Evolutionary conservation across 805 yeast species (phyloP).

Genomic region (Candida morakotiae): DNA sequence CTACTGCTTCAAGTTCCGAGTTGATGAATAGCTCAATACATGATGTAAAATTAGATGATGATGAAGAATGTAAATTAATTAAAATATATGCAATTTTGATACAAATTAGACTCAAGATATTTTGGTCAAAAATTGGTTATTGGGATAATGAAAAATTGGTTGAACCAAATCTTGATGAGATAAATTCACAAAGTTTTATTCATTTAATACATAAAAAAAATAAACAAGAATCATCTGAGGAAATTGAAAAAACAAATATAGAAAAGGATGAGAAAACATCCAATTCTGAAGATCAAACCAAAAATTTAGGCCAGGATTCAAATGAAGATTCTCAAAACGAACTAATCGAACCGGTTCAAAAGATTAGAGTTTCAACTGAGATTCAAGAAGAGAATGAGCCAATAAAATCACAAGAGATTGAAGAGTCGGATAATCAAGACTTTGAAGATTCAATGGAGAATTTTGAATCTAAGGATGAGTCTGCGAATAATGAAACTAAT

Average conservation of each 20-base stretch:
- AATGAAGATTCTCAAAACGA: background rate
- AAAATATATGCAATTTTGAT: constrained; percentile 50
- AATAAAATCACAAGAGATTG: background rate
- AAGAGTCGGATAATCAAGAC: constrained; percentile 2
- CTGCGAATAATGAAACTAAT: background rate
- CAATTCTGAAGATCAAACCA: background rate
- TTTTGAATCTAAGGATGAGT: background rate
- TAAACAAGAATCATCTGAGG: background rate
- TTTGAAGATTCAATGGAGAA: background rate
- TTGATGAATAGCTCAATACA: constrained; percentile 10
- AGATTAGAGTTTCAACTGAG: background rate
- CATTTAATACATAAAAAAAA: constrained; percentile 4
- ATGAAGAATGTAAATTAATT: constrained; percentile 32
- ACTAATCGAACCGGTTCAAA: background rate
- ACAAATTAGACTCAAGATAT: constrained; percentile 65
- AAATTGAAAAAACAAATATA: background rate
- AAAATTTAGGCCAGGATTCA: background rate
- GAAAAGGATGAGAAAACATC: background rate
- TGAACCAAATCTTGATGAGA: constrained; percentile 23
- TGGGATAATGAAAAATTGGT: constrained; percentile 54
- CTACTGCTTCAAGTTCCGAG: background rate
- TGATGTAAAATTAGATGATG: constrained; percentile 11
- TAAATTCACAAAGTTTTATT: constrained; percentile 17
- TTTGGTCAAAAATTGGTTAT: constrained; percentile 80
- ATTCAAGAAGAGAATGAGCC: background rate